phyloP scores from a whole-genome alignment of 257 asterid species.

The Forsythia suspensa region DNA sequence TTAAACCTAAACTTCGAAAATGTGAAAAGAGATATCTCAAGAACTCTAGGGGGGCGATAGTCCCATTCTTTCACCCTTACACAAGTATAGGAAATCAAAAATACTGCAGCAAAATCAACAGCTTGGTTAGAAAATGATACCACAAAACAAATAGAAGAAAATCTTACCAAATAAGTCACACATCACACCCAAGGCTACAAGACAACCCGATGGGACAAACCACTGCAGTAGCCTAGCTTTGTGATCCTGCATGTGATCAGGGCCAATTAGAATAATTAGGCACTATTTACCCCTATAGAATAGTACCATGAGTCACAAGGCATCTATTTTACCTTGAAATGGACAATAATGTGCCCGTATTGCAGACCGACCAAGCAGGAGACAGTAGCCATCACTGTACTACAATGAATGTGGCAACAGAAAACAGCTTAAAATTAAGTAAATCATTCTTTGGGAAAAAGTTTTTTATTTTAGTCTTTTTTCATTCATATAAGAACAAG shows the following conservation, averaged over 20 bases:
- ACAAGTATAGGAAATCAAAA: too few relatives aligned
- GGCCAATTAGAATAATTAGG: slow-evolving; percentile 1
- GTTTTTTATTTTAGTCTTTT: too few relatives aligned
- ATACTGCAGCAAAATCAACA: neutral
- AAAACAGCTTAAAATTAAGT: neutral
- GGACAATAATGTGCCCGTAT: slow-evolving; percentile 59
- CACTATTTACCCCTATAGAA: neutral
- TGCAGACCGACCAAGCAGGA: slow-evolving; percentile 65
- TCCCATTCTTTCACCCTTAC: too few relatives aligned
- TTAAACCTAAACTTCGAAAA: too few relatives aligned
- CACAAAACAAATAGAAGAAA: slow-evolving; percentile 2
- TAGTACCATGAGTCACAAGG: neutral
- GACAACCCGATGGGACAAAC: slow-evolving; percentile 47
- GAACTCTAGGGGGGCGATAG: too few relatives aligned
- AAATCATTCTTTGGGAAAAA: neutral
- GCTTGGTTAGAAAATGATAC: neutral
- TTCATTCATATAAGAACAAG: neutral
- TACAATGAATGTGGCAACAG: slow-evolving; percentile 29
- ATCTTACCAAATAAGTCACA: slow-evolving; percentile 47
- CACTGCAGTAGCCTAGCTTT: slow-evolving; percentile 55
- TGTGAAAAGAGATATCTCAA: too few relatives aligned
- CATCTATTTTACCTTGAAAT: slow-evolving; percentile 54
- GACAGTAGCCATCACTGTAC: slow-evolving; percentile 69
- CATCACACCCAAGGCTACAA: slow-evolving; percentile 41
- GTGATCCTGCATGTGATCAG: slow-evolving; percentile 53